A percentile compares a stretch with the other conserved stretches of the same genome.
phyloP scores from a whole-genome alignment of 495 filamentous ascomycete species.

The Hypoxylon fuscum region DNA sequence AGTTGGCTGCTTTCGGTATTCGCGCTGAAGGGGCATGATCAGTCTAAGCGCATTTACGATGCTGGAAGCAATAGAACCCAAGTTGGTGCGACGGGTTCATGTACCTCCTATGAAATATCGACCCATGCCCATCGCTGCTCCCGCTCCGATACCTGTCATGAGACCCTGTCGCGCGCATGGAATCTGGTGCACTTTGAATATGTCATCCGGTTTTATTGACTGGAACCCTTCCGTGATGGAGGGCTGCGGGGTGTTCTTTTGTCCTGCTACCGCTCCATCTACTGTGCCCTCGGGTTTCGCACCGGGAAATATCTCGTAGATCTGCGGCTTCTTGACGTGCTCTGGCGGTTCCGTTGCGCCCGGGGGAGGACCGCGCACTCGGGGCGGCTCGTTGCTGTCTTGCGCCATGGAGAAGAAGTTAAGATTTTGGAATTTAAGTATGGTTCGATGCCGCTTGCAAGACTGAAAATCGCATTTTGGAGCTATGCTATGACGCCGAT shows the following conservation, averaged over 20 bases:
- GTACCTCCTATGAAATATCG: slow-evolving; percentile 79
- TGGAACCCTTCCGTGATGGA: slow-evolving; percentile 70
- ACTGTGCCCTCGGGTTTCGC: slow-evolving; percentile 43
- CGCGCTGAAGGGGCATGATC: slow-evolving; percentile 39
- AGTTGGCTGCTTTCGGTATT: slow-evolving; percentile 73
- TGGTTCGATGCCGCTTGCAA: slow-evolving; percentile 13
- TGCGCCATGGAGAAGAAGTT: slow-evolving; percentile 35
- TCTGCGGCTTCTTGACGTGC: slow-evolving; percentile 43
- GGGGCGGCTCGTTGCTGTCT: slow-evolving; percentile 38
- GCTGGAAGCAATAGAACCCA: not conserved
- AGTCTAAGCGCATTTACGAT: slow-evolving; percentile 13
- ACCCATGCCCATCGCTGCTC: slow-evolving; percentile 75
- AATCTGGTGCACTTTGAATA: slow-evolving; percentile 75
- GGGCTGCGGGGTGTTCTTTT: slow-evolving; percentile 58
- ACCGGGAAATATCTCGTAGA: slow-evolving; percentile 54
- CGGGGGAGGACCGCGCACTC: slow-evolving; percentile 46
- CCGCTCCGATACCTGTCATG: slow-evolving; percentile 81
- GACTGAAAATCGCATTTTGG: slow-evolving; percentile 14
- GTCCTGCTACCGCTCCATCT: slow-evolving; percentile 20
- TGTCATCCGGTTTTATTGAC: slow-evolving; percentile 72
- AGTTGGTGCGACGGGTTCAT: slow-evolving; percentile 20
- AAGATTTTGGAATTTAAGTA: not conserved
- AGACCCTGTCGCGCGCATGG: slow-evolving; percentile 87
- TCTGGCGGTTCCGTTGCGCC: slow-evolving; percentile 46
- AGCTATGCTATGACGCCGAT: slow-evolving; percentile 27